Evolutionary conservation across 208 protist genomes (phyloP).

Genomic region (Leishmania turanica): DNA sequence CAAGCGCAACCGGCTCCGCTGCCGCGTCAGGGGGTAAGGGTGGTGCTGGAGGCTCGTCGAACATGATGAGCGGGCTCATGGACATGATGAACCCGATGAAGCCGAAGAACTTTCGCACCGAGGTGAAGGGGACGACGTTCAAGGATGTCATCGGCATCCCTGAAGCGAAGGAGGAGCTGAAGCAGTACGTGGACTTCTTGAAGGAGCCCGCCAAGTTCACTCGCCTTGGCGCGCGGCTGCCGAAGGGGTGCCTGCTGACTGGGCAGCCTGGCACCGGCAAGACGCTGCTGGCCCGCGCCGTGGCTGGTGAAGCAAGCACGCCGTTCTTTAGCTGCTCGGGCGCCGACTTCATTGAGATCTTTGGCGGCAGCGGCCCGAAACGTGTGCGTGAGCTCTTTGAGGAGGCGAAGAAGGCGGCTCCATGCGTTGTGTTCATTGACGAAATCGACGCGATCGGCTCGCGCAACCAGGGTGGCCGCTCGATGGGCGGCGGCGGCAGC

Average conservation of each 20-base stretch:
- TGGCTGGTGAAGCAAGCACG: slow-evolving; percentile 95
- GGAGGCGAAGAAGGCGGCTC: slow-evolving; percentile 94
- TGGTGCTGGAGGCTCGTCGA: slow-evolving; percentile 17
- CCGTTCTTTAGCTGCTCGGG: slow-evolving; percentile 96
- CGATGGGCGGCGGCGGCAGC: slow-evolving; percentile 84
- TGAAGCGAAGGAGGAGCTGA: slow-evolving; percentile 98
- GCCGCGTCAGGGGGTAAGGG: slow-evolving; percentile 40
- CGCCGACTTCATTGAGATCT: slow-evolving; percentile 98
- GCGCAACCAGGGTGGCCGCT: slow-evolving; percentile 78
- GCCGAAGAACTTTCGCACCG: slow-evolving; percentile 82
- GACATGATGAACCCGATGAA: slow-evolving; percentile 96
- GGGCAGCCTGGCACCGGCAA: slow-evolving; percentile 98
- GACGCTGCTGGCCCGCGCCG: slow-evolving; percentile 97
- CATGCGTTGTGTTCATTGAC: slow-evolving; percentile 98
- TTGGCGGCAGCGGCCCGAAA: slow-evolving; percentile 95
- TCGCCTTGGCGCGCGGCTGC: slow-evolving; percentile 96
- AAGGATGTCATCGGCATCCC: slow-evolving; percentile 97
- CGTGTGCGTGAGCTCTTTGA: slow-evolving; percentile 97
- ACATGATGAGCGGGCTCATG: slow-evolving; percentile 77
- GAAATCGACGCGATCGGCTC: slow-evolving; percentile 99
- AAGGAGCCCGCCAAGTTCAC: slow-evolving; percentile 96
- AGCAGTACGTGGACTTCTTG: slow-evolving; percentile 98
- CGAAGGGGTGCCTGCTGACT: slow-evolving; percentile 96
- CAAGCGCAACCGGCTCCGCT: slow-evolving; percentile 30
- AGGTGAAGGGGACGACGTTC: slow-evolving; percentile 90